phyloP scores from a whole-genome alignment of 106 monocot genomes.

The Dioscorea alata region DNA sequence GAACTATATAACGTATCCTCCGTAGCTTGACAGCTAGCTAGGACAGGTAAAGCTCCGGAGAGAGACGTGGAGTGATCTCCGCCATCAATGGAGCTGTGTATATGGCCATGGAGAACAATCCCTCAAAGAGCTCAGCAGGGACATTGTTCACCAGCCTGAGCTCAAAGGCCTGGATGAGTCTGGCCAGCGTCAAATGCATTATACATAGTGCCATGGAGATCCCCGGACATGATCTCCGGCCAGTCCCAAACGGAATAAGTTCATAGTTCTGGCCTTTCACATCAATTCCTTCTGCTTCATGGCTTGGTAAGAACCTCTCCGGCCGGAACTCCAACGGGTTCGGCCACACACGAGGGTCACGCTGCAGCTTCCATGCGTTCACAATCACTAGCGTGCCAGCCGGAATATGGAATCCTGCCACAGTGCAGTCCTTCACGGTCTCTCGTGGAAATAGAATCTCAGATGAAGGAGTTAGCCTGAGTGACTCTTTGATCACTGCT shows the following conservation, averaged over 20 bases:
- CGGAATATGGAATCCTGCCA: conserved; percentile 22
- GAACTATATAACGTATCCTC: too few relatives aligned
- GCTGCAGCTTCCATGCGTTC: conserved; percentile 33
- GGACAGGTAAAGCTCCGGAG: too few relatives aligned
- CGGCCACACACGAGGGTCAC: conserved; percentile 21
- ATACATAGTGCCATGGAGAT: conserved; percentile 24
- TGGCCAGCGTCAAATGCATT: conserved; percentile 27
- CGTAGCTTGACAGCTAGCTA: too few relatives aligned
- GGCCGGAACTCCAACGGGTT: conserved; percentile 28
- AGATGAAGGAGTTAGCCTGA: conserved; percentile 20
- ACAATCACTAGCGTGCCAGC: conserved; percentile 20
- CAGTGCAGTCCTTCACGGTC: conserved; percentile 16
- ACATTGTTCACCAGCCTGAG: background rate
- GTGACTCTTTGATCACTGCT: conserved; percentile 26
- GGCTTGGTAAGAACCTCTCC: conserved; percentile 25
- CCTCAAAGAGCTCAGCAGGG: too few relatives aligned
- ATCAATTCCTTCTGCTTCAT: background rate
- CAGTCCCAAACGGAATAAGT: conserved; percentile 38
- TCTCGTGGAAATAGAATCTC: conserved; percentile 21
- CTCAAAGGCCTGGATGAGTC: conserved; percentile 6
- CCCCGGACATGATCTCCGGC: conserved; percentile 35
- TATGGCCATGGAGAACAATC: too few relatives aligned
- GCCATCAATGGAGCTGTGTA: too few relatives aligned
- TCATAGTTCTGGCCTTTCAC: conserved; percentile 30
- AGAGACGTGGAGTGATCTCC: too few relatives aligned